These are phyloP conservation scores for Colletotrichum horii DNA, from an alignment of 2,329 filamentous ascomycete species.

Conservation along the genomic window DNA sequence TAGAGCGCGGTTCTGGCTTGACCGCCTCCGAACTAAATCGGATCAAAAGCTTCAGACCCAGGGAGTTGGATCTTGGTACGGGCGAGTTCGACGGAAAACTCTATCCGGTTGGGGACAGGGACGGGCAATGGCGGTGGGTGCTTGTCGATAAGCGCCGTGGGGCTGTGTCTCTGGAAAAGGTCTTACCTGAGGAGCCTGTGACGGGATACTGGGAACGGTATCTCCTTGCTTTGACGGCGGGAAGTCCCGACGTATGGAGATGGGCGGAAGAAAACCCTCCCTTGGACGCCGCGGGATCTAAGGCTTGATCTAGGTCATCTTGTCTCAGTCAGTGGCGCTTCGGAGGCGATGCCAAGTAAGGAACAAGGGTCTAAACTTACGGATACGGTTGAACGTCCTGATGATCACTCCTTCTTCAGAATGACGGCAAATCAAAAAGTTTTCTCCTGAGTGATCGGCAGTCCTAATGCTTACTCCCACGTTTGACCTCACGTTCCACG, in stretches of 20 bases:
- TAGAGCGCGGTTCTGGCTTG: constrained; percentile 34
- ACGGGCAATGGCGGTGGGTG: constrained; percentile 57
- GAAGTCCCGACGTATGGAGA: constrained; percentile 43
- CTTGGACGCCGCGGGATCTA: not conserved
- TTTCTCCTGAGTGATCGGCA: not conserved
- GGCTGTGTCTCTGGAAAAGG: constrained; percentile 38
- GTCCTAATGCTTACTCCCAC: not conserved
- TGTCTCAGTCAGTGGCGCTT: not conserved
- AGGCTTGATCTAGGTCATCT: not conserved
- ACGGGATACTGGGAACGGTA: constrained; percentile 55
- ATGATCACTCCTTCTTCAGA: not conserved
- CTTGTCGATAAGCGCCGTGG: constrained; percentile 49
- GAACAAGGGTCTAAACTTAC: not conserved
- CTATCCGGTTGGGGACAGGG: constrained; percentile 27
- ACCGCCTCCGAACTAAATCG: constrained; percentile 35
- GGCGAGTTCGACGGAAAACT: constrained; percentile 16
- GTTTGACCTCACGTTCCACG: not conserved
- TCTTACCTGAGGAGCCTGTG: constrained; percentile 57
- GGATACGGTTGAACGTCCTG: not conserved
- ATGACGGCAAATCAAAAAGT: not conserved
- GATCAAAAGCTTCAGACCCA: constrained; percentile 32
- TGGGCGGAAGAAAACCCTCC: not conserved
- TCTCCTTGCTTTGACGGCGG: constrained; percentile 48
- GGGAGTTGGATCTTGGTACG: constrained; percentile 31
- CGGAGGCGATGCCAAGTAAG: not conserved